Evolutionary conservation across 2,329 filamentous ascomycete genomes (phyloP), one percentile per base, ranked within the genome.

Genomic region (Alternaria rosae): DNA sequence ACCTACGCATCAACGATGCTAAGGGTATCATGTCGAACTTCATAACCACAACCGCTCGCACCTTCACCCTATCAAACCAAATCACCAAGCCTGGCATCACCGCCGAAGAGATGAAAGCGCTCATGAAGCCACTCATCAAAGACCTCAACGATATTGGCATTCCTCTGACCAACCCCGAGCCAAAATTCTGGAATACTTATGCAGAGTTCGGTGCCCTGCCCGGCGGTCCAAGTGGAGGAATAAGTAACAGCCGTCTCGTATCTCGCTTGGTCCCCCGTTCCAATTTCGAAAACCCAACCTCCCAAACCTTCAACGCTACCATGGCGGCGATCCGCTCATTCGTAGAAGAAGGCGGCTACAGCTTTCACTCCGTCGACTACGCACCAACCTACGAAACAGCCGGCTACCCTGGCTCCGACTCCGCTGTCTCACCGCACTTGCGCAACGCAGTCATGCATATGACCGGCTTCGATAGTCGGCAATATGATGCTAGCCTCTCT

Each of bases 181-280:
- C 66, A 10, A 59, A 32, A 2, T 73, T 65, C 59, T 71, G 60
- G 66, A 42, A 60, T 5, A 68, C 63, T 15, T 74, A 69, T 25
- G 61, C 71, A 1, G 48, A 69, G 12, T 69, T 69, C 48, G 65
- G 59, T 7, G 69, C 59, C 35, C 54, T 61, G 6, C 65, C 69
- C 9, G 68, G 56, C 25, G 71, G 67, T n/a, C 65, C 69, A 12
- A 69, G 56, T 25, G 71, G 67, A 26, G 57, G 61, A 13, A 70
- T 64, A 6, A 55, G 50, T 13, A 69, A 64, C 53, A 41, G 62
- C 4, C 72, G 72, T 30, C 71, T 75, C 42, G 71, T 59, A 21
- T 75, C 72, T 3, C 70, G 72, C 11, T 73, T 81, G 2, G 69
- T 81, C 4, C 79, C 78, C 1, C 65, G 72, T 21, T 52, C 62